phyloP scores from a whole-genome alignment of 208 protist genomes.

The Naegleria lovaniensis region DNA sequence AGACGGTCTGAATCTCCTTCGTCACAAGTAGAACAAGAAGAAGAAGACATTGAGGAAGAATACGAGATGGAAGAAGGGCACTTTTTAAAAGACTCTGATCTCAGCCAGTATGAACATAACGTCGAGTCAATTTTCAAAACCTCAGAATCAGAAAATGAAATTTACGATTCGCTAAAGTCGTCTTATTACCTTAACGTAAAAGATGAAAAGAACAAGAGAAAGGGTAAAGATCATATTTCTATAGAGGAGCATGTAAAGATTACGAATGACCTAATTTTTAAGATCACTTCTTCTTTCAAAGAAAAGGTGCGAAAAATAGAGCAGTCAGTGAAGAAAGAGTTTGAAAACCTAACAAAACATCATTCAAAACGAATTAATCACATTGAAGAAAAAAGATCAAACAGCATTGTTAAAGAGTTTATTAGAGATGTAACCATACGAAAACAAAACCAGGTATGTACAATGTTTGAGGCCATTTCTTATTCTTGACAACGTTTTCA shows the following conservation, averaged over 20 bases:
- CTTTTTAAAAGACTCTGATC: background rate
- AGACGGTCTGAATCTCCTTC: background rate
- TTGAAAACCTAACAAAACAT: background rate
- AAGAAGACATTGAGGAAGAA: background rate
- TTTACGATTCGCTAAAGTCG: background rate
- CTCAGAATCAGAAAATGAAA: background rate
- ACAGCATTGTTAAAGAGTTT: background rate
- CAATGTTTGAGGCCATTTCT: background rate
- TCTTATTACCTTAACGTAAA: background rate
- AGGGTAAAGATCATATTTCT: background rate
- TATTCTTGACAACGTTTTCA: background rate
- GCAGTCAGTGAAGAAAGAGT: background rate
- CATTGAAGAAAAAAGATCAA: background rate
- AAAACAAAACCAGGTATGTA: background rate
- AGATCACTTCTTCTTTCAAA: background rate
- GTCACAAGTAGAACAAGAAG: background rate
- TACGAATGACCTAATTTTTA: background rate
- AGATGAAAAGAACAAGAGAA: background rate
- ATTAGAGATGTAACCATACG: background rate
- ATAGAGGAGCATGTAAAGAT: background rate
- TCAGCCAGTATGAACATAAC: no score
- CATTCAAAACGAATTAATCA: background rate
- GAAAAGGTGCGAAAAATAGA: background rate
- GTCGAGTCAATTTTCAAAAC: background rate
- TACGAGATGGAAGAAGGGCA: background rate